Evolutionary conservation across 2,329 filamentous ascomycete genomes (phyloP), one percentile per base, ranked within the genome.

Genomic region (Catunica adiposa): DNA sequence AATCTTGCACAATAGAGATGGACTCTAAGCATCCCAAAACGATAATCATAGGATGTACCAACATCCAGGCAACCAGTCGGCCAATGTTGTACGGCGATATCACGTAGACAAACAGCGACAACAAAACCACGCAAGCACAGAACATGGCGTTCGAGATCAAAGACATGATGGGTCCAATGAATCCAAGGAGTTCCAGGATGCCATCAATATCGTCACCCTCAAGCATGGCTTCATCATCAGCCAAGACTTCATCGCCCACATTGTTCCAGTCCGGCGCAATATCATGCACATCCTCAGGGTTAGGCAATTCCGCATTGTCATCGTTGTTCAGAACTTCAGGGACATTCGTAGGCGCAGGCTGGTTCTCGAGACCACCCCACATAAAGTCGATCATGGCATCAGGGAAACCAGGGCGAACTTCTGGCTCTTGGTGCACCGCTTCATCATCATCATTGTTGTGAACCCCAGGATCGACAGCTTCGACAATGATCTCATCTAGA

Each of bases 81-180:
- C 92, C 92, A 64, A 89, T 82, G 56, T 96, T 84, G 69, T 97
- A 98, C 0, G 92, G 92, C 53, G 95, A 70, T 71, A 92, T 95
- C 47, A 97, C 80, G 53, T 89, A 90, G 58, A 85, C 72, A 54
- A 88, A 83, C 44, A 98, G 81, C 14, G 89, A 94, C 53, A 90
- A 79, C 1, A 86, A 85, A 14, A 98, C 88, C 26, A 98, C 75
- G 48, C 97, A 83, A 6, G 86, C 84, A 65, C 90, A 95, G 68
- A 98, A 98, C 15, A 96, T 82, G 56, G 86, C 89, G 62, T 98
- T 98, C 64, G 98, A 92, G 61, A 97, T 81, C 4, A 98, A 76
- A 2, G 88, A 89, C 14, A 84, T 83, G 2, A 98, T 75, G 0
- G 92, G 92, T 0, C 92, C 92, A 64, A 94, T 87, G 85, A 98